phyloP scores from a whole-genome alignment of 768 basidiomycete genomes.

The Mycena floridula region DNA sequence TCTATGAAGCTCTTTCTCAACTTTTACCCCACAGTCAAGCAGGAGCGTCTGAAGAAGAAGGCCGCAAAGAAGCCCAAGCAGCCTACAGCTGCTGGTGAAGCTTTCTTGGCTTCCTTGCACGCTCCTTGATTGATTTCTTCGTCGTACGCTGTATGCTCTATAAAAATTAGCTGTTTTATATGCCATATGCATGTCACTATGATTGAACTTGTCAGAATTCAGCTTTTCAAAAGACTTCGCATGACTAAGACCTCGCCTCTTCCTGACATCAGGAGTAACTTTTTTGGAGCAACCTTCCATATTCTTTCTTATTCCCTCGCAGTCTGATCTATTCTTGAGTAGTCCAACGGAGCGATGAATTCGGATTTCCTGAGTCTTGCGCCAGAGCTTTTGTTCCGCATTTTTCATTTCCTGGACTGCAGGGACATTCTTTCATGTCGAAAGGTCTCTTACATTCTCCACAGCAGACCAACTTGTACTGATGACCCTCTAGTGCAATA shows the following conservation, averaged over 20 bases:
- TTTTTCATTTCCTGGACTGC: background rate
- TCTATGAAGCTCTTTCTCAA: conserved; percentile 5
- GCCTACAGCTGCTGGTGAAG: conserved; percentile 62
- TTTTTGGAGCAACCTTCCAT: no score
- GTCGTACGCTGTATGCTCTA: background rate
- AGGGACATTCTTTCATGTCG: background rate
- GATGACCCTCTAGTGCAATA: background rate
- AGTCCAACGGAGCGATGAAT: background rate
- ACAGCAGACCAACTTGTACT: background rate
- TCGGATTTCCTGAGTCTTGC: background rate
- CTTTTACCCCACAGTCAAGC: conserved; percentile 57
- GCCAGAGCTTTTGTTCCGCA: background rate
- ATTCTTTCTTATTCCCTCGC: no score
- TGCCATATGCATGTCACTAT: background rate
- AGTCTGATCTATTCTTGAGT: no score
- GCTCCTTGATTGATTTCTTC: conserved; percentile 59
- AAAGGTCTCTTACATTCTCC: background rate
- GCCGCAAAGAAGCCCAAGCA: conserved; percentile 60
- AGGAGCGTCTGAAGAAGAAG: conserved; percentile 68
- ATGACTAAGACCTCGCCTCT: no score
- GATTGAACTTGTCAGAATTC: background rate
- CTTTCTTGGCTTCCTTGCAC: conserved; percentile 80
- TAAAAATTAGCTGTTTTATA: no score
- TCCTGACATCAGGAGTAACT: no score
- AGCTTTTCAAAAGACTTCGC: no score